phyloP scores from a whole-genome alignment of 2,329 filamentous ascomycete species.

The Penicillium sp. region DNA sequence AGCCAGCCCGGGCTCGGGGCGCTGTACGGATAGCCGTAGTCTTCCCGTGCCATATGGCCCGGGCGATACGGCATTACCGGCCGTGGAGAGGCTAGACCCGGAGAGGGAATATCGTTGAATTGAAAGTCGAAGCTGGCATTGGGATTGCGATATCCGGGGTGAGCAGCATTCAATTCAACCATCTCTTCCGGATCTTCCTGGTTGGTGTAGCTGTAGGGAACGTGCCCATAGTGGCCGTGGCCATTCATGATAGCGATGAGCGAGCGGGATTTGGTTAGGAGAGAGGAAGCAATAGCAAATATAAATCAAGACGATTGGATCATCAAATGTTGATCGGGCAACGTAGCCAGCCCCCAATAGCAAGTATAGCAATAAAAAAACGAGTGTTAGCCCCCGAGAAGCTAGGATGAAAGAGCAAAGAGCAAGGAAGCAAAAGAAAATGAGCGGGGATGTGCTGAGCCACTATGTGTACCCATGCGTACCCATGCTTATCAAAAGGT shows the following conservation, averaged over 20 bases:
- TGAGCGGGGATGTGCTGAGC: not conserved
- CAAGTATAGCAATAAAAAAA: slow-evolving; percentile 7
- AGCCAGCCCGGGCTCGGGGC: slow-evolving; percentile 15
- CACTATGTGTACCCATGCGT: not conserved
- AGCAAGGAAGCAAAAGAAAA: slow-evolving; percentile 2
- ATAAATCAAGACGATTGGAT: not conserved
- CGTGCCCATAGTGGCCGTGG: slow-evolving; percentile 10
- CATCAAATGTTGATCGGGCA: not conserved
- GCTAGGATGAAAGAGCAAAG: not conserved
- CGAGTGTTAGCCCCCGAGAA: slow-evolving; percentile 10
- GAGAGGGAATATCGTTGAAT: slow-evolving; percentile 11
- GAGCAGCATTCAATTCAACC: slow-evolving; percentile 21
- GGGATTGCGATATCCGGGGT: slow-evolving; percentile 12
- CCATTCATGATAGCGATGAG: not conserved
- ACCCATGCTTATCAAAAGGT: slow-evolving; percentile 1
- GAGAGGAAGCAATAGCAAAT: slow-evolving; percentile 2
- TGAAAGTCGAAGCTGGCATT: slow-evolving; percentile 20
- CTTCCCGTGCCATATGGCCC: slow-evolving; percentile 6
- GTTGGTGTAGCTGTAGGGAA: not conserved
- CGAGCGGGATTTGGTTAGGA: slow-evolving; percentile 7
- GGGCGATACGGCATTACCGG: slow-evolving; percentile 22
- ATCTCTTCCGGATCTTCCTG: slow-evolving; percentile 25
- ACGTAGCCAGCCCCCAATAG: not conserved
- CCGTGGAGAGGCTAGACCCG: slow-evolving; percentile 8
- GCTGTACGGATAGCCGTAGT: slow-evolving; percentile 5